These are phyloP conservation scores for Teunomyces funiuensis DNA, from an alignment of 805 yeast species.

Conservation along the genomic window DNA sequence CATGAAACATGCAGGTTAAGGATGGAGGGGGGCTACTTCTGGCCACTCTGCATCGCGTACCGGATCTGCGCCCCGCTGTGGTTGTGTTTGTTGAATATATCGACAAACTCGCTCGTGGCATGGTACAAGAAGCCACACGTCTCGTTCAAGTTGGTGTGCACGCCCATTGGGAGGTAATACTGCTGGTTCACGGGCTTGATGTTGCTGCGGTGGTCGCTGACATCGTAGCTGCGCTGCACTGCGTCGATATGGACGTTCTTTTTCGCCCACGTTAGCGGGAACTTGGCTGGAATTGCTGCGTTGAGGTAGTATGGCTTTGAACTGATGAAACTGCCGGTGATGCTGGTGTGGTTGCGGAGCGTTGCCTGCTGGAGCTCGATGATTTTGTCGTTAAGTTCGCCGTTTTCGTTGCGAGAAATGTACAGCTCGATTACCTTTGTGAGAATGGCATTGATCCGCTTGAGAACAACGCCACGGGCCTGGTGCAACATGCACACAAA, in stretches of 20 bases:
- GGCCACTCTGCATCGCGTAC: conserved; percentile 10
- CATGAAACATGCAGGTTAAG: no score
- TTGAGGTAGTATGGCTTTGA: conserved; percentile 27
- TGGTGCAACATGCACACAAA: conserved; percentile 29
- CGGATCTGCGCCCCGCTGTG: conserved; percentile 13
- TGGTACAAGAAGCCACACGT: conserved; percentile 29
- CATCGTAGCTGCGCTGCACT: conserved; percentile 9
- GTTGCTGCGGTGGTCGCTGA: conserved; percentile 11
- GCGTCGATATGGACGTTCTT: conserved; percentile 15
- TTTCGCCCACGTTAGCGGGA: conserved; percentile 32
- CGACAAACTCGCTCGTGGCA: conserved; percentile 33
- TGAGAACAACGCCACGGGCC: conserved; percentile 29
- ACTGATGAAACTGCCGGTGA: conserved; percentile 23
- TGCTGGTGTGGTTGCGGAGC: conserved; percentile 23
- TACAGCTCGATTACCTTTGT: conserved; percentile 23
- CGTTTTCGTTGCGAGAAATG: conserved; percentile 10
- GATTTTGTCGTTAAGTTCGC: conserved; percentile 21
- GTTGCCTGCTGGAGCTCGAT: conserved; percentile 28
- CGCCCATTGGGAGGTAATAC: conserved; percentile 39
- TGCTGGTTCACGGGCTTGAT: conserved; percentile 23
- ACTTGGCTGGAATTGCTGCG: conserved; percentile 27
- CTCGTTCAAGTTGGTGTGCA: conserved; percentile 34
- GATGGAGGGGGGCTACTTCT: no score
- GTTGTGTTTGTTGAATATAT: conserved; percentile 16
- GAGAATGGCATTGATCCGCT: conserved; percentile 29